Evolutionary conservation across 495 filamentous ascomycete genomes (phyloP), one percentile per base, ranked within the genome.

Genomic region (Trichocladium uniseriatum): DNA sequence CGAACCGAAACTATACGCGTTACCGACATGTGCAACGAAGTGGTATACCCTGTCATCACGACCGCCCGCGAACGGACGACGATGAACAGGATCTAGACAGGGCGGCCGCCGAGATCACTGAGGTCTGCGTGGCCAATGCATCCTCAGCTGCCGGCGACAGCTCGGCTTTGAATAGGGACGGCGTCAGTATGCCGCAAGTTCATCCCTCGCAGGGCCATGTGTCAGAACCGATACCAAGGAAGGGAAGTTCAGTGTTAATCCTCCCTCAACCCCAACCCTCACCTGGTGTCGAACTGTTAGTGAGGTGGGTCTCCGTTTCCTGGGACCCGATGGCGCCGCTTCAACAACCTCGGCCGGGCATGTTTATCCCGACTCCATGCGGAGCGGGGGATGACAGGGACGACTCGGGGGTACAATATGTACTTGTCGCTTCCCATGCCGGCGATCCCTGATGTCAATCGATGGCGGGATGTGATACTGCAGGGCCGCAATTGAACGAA

Each of bases 151-250:
- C 56, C 15, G 62, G 57, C 35, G 63, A 66, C 24, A 64, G 61
- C 53, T 62, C 58, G 6, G 39, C 43, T 14, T 66, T 61, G 6
- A 61, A 66, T 6, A 56, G 55, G n/a, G 63, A 66, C 49, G 58
- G 32, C 38, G 60, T 60, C 39, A 66, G 52, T 40, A 42, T 53
- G 15, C 57, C 55, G 18, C 57, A 59, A 48, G 10, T 66, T 63
- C 5, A 64, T 57, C 0, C 61, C 63, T 62, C 64, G 8, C 56
- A 63, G 20, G 55, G 55, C 21, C 65, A 63, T 36, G 59, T 52
- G 11, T 57, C 45, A 10, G 65, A 68, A 36, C 65, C 65, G 45
- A 63, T 51, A n/a, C n/a, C n/a, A n/a, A n/a, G n/a, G n/a, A n/a
- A n/a, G n/a, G n/a, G n/a, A n/a, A n/a, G n/a, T n/a, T n/a, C n/a